Conservation (phyloP, 31 red algal species). For the Bonnemaisonia californica region DNA sequence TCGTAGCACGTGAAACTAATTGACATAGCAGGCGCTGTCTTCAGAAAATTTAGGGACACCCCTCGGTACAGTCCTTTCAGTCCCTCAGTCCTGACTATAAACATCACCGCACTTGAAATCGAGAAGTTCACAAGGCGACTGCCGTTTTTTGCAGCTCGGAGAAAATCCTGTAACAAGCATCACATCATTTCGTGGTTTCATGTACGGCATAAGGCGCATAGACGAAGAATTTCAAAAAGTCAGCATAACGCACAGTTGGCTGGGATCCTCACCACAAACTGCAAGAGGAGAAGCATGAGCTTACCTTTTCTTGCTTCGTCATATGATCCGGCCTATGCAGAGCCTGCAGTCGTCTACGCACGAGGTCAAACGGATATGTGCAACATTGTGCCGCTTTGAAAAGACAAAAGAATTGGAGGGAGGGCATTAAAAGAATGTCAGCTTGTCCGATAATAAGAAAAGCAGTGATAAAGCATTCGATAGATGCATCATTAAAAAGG, state of each 20-base stretch:
- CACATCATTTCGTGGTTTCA: no score
- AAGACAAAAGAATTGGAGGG: not conserved
- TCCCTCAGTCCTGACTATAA: conserved; percentile 77
- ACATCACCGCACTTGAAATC: conserved; percentile 43
- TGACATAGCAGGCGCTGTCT: conserved; percentile 83
- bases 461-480: not conserved
- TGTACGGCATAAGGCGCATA: no score
- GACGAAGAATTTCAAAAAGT: no score
- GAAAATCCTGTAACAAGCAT: conserved; percentile 11
- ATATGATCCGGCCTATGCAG: conserved; percentile 73
- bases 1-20: conserved; percentile 91
- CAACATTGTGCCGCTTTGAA: conserved; percentile 57
- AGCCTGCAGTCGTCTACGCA: conserved; percentile 77
- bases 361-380: conserved; percentile 87
- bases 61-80: conserved; percentile 78
- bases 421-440: conserved; percentile 11
- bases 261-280: no score
- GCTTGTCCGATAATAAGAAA: not conserved
- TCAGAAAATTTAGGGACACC: conserved; percentile 81
- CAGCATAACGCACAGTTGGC: no score
- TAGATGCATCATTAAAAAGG: no score
- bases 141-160: conserved; percentile 24
- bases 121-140: conserved; percentile 49
- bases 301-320: conserved; percentile 67
- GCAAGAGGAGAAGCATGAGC: no score